Evolutionary conservation across 2,329 filamentous ascomycete genomes (phyloP), one percentile per base, ranked within the genome.

Genomic region (Aureobasidium sp.): DNA sequence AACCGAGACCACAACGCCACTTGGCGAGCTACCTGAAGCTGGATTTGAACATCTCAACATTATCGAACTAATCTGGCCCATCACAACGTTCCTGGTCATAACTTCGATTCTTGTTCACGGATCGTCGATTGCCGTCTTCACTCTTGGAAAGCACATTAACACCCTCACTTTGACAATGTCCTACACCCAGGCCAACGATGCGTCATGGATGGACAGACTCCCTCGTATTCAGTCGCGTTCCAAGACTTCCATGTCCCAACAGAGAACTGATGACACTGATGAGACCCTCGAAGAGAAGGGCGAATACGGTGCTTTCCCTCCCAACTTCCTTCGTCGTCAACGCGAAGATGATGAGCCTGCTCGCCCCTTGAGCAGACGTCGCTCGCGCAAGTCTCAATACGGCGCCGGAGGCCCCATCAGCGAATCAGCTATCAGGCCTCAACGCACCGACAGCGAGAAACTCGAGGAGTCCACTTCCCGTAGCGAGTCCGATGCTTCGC

Each of bases 91-190:
- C 75, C 78, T 99, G 69, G 93, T 99, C 64, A 90, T 99, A 58
- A 83, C 89, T 3, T 99, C 94, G 11, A 99, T 99, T 69, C 76
- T 97, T 41, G 90, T 99, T 1, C 94, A 99, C 70, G 94, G 94
- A 27, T 97, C 94, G 16, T 97, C 94, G 0, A 89, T 99, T 68
- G 94, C 94, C 5, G 94, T 99, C 9, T 99, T 99, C 69, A 97
- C 94, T 0, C 84, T 99, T 1, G 94, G 94, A 69, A 99, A 97
- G 75, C 92, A 90, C 64, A 99, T 99, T 83, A 97, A 97, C 77
- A 97, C 94, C 0, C 77, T 99, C 67, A 92, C 90, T 1, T 81
- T 99, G 64, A 97, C 94, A 61, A 90, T 99, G 84, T 97, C 94
- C 0, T 99, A 97, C 77, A 99, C 94, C 0, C 85, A 88, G 64